A percentile compares a stretch with the other conserved stretches of the same genome.
Evolutionary conservation across 1,284 basidiomycete species (phyloP).

Genomic region (Cryptococcus wingfieldii): DNA sequence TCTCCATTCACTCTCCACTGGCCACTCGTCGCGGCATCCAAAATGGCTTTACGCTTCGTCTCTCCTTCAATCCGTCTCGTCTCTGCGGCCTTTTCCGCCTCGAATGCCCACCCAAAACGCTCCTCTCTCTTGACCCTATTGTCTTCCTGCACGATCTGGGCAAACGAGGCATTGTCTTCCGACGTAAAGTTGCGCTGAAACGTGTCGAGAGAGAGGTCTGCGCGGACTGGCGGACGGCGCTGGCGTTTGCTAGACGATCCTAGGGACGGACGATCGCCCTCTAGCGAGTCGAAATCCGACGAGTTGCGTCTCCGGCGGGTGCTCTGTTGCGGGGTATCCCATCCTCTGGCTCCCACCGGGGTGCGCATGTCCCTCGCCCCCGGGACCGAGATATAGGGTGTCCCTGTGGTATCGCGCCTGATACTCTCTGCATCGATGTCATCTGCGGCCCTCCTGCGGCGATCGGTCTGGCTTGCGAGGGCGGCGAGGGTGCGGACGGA

Average conservation of each 20-base stretch:
- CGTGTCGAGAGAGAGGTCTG: conserved; percentile 63
- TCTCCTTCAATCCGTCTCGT: conserved; percentile 46
- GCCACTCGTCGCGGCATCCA: conserved; percentile 39
- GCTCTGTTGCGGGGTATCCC: conserved; percentile 37
- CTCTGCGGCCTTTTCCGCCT: conserved; percentile 75
- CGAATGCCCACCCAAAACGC: conserved; percentile 83
- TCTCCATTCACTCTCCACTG: conserved; percentile 37
- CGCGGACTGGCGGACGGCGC: conserved; percentile 30
- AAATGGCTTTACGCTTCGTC: conserved; percentile 44
- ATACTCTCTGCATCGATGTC: conserved; percentile 16
- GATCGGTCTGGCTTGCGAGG: conserved; percentile 50
- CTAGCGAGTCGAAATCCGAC: conserved; percentile 12
- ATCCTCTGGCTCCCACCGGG: conserved; percentile 39
- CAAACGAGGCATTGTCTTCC: conserved; percentile 92
- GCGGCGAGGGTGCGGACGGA: conserved; percentile 69
- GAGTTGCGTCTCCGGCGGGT: conserved; percentile 10
- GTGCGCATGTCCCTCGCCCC: conserved; percentile 25
- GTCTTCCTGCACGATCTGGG: conserved; percentile 80
- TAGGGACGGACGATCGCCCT: not conserved
- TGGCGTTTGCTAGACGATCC: conserved; percentile 16
- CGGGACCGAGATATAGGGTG: conserved; percentile 38
- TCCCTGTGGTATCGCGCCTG: conserved; percentile 20
- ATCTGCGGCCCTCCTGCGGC: conserved; percentile 12
- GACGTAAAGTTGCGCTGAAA: conserved; percentile 90
- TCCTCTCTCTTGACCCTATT: conserved; percentile 68